Evolutionary conservation across 768 basidiomycete species (phyloP).

Genomic region (Mycena albidolilacea): DNA sequence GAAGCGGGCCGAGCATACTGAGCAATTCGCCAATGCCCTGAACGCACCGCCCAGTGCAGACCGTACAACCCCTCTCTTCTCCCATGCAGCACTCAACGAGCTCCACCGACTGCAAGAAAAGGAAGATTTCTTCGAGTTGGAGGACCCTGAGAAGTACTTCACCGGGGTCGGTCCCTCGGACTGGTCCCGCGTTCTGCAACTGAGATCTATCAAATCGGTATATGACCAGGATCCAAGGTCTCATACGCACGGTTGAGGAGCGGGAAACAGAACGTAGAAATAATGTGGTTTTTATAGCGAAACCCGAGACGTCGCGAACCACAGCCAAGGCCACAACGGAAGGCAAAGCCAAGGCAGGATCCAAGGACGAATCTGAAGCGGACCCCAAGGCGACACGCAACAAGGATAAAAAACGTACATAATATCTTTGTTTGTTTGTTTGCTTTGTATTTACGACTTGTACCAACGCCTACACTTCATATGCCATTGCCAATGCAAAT

Average conservation of each 20-base stretch:
- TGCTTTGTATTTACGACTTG: no score
- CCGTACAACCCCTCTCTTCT: background rate
- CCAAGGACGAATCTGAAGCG: no score
- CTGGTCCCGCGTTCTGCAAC: background rate
- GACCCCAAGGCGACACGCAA: no score
- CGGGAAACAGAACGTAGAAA: background rate
- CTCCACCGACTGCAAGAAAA: background rate
- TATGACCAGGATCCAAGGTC: background rate
- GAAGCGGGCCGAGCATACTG: background rate
- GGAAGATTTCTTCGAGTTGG: background rate
- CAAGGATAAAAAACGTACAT: no score
- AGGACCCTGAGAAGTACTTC: background rate
- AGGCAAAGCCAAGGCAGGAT: no score
- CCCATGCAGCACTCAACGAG: background rate
- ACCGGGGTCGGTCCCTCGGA: background rate
- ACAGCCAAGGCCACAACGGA: background rate
- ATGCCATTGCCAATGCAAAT: no score
- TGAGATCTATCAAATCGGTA: background rate
- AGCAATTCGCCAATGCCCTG: background rate
- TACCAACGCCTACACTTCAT: no score
- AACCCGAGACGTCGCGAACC: background rate
- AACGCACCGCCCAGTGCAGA: background rate
- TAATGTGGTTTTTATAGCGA: background rate
- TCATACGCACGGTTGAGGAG: background rate
- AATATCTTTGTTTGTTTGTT: no score